Percentiles rank a stretch among this genome's conserved stretches.
phyloP scores from a whole-genome alignment of 306 rosid genomes.

The Dalbergia cultrata region DNA sequence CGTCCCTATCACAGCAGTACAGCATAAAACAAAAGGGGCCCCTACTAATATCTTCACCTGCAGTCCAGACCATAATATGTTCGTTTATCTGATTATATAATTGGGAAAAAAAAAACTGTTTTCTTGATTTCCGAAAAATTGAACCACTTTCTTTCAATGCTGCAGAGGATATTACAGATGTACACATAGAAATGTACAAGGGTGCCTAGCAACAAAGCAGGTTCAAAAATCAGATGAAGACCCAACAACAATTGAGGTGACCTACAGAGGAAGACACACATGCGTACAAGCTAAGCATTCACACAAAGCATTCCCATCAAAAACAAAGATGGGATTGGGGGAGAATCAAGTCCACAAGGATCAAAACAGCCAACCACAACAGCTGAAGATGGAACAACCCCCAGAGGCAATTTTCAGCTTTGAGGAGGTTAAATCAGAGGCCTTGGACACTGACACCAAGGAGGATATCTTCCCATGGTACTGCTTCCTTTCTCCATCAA shows the following conservation, averaged over 20 bases:
- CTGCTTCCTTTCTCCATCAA: slow-evolving; percentile 49
- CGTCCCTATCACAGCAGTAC: too few species aligned
- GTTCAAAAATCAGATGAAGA: slow-evolving; percentile 77
- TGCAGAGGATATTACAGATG: slow-evolving; percentile 88
- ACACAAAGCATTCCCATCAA: slow-evolving; percentile 39
- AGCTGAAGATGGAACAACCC: slow-evolving; percentile 35
- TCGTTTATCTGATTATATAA: not conserved
- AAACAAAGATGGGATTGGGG: slow-evolving; percentile 25
- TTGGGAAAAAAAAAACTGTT: not conserved
- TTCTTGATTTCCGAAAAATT: slow-evolving; percentile 4
- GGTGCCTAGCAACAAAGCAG: slow-evolving; percentile 80
- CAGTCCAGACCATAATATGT: not conserved
- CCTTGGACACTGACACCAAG: slow-evolving; percentile 36
- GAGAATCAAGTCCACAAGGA: slow-evolving; percentile 37
- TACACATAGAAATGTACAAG: slow-evolving; percentile 64
- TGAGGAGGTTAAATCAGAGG: slow-evolving; percentile 53
- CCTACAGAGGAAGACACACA: slow-evolving; percentile 68
- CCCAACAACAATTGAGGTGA: slow-evolving; percentile 54
- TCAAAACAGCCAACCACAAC: slow-evolving; percentile 28
- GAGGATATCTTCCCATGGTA: slow-evolving; percentile 58
- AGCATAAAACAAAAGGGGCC: not conserved
- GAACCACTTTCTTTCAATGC: not conserved
- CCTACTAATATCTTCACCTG: not conserved
- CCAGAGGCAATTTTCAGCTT: slow-evolving; percentile 37
- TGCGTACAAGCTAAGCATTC: slow-evolving; percentile 56